These are phyloP conservation scores for Pseudogymnoascus sp. DNA, from an alignment of 2,329 filamentous ascomycete genomes.

Conservation along the genomic window DNA sequence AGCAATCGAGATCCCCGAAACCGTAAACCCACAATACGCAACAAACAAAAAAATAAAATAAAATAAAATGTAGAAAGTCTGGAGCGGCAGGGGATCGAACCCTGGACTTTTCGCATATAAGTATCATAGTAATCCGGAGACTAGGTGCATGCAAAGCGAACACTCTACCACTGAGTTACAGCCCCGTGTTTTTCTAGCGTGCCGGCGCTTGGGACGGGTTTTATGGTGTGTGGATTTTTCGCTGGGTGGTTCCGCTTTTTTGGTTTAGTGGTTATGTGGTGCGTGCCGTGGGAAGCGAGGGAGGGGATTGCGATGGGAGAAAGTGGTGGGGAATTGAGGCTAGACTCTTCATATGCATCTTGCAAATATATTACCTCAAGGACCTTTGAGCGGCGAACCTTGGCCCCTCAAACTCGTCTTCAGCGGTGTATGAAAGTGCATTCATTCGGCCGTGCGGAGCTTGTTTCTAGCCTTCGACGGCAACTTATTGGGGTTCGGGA, in stretches of 20 bases:
- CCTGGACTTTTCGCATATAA: constrained; percentile 10
- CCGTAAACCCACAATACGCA: background rate
- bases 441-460: constrained; percentile 1
- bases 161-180: constrained; percentile 11
- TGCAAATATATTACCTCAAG: background rate
- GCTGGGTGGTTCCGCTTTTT: no score
- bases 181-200: background rate
- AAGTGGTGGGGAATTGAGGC: no score
- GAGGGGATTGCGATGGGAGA: no score
- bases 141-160: constrained; percentile 10
- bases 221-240: no score
- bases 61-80: background rate
- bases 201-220: no score
- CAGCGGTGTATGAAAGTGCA: background rate
- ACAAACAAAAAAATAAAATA: background rate
- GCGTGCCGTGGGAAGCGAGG: no score
- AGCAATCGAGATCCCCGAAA: background rate
- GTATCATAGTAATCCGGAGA: constrained; percentile 4
- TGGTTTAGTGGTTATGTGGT: no score
- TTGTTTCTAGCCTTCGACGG: background rate
- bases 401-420: background rate
- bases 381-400: background rate
- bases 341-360: background rate
- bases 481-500: background rate
- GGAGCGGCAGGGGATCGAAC: constrained; percentile 11